These are phyloP conservation scores for Clausena lansium DNA, from an alignment of 345 rosid genomes.

Conservation along the genomic window DNA sequence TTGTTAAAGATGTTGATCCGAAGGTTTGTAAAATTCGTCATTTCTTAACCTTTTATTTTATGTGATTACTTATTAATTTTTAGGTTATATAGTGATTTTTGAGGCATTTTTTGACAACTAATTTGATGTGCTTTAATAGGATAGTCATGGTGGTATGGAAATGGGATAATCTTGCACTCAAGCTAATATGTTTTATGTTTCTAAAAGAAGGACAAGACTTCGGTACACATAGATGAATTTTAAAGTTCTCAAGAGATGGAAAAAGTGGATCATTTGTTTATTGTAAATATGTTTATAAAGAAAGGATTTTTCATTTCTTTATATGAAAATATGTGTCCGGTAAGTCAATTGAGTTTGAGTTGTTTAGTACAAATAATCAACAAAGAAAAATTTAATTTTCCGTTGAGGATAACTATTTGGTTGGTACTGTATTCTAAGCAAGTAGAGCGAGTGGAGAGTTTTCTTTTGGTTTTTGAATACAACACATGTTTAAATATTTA, in stretches of 20 bases:
- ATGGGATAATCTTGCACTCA: conserved; percentile 45
- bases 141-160: conserved; percentile 47
- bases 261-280: conserved; percentile 20
- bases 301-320: conserved; percentile 23
- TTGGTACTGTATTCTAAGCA: conserved; percentile 19
- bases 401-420: neutral
- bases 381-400: neutral
- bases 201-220: neutral
- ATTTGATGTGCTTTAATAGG: conserved; percentile 29
- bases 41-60: too few relatives aligned
- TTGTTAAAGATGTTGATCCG: too few relatives aligned
- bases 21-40: too few relatives aligned
- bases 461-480: too few relatives aligned
- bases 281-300: conserved; percentile 36
- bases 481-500: too few relatives aligned
- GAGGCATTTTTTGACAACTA: neutral
- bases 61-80: too few relatives aligned
- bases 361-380: conserved; percentile 22
- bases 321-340: conserved; percentile 17
- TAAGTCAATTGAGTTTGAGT: neutral
- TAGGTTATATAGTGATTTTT: too few relatives aligned
- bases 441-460: conserved; percentile 1
- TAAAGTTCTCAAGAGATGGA: conserved; percentile 22
- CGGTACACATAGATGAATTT: conserved; percentile 24
- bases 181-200: neutral